Evolutionary conservation across 129 eudicot species (phyloP).

Genomic region (Logfia minima): DNA sequence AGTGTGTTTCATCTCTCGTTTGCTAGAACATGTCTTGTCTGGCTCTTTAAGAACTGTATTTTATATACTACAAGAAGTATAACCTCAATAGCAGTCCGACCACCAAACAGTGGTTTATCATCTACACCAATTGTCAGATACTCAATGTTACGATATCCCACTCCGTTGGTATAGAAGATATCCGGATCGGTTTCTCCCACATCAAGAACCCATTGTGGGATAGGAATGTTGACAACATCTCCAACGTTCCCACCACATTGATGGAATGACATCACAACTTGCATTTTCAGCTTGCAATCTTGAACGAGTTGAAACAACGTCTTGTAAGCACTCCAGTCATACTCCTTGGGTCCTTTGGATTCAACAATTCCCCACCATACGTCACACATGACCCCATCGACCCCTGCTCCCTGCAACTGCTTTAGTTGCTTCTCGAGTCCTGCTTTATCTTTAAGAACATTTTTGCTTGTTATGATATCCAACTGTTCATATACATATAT

Average conservation of each 20-base stretch:
- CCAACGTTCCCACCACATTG: slow-evolving; percentile 96
- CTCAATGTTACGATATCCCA: slow-evolving; percentile 60
- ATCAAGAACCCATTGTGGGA: slow-evolving; percentile 80
- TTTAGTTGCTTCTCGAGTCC: slow-evolving; percentile 61
- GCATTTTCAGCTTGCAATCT: slow-evolving; percentile 60
- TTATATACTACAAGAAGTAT: slow-evolving; percentile 2
- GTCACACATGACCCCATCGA: slow-evolving; percentile 94
- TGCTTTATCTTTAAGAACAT: slow-evolving; percentile 46
- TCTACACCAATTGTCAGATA: slow-evolving; percentile 77
- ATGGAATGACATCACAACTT: slow-evolving; percentile 95
- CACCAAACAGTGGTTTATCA: slow-evolving; percentile 61
- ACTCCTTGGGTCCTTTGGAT: slow-evolving; percentile 72
- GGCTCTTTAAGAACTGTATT: neutral
- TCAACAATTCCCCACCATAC: slow-evolving; percentile 99
- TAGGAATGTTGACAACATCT: slow-evolving; percentile 69
- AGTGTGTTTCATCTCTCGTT: neutral
- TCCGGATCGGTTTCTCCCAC: slow-evolving; percentile 65
- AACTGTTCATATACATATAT: slow-evolving; percentile 38
- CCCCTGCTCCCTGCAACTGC: slow-evolving; percentile 60
- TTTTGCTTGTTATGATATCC: slow-evolving; percentile 56
- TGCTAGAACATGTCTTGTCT: neutral
- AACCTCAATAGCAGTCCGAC: slow-evolving; percentile 89
- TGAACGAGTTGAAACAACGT: slow-evolving; percentile 64
- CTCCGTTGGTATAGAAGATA: slow-evolving; percentile 64
- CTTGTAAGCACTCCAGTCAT: slow-evolving; percentile 79